Percentiles rank a stretch among this genome's conserved stretches.
Conservation (phyloP, 345 rosid genomes). For the Ceriops tagal region DNA sequence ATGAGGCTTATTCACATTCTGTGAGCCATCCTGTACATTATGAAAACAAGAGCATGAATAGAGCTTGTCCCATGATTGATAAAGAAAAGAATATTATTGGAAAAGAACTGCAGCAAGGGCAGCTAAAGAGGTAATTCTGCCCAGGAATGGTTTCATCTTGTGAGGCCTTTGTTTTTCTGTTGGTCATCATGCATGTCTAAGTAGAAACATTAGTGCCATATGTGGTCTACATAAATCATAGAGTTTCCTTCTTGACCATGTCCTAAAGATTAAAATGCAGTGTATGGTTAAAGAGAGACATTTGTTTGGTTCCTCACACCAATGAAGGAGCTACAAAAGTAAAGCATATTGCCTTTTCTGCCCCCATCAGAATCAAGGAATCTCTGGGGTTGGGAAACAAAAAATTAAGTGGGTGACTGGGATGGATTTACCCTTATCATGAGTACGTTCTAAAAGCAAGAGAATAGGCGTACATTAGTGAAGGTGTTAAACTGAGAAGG, state of each 20-base stretch:
- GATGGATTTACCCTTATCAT: too few relatives aligned
- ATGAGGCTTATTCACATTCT: conserved; percentile 62
- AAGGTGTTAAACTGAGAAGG: too few relatives aligned
- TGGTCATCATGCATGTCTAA: not conserved
- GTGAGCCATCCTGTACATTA: conserved; percentile 39
- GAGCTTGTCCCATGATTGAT: conserved; percentile 29
- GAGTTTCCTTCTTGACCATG: not conserved
- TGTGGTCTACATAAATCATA: not conserved
- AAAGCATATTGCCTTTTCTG: too few relatives aligned
- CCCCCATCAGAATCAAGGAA: too few relatives aligned
- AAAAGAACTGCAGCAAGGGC: conserved; percentile 53
- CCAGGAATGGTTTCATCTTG: not conserved
- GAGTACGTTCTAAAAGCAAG: too few relatives aligned
- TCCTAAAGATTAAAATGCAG: conserved; percentile 10
- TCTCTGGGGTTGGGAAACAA: too few relatives aligned
- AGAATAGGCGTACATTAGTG: too few relatives aligned
- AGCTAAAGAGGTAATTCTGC: conserved; percentile 49
- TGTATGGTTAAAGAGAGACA: not conserved
- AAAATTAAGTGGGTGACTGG: too few relatives aligned
- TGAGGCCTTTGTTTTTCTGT: not conserved
- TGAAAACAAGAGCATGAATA: conserved; percentile 30
- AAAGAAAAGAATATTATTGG: conserved; percentile 39
- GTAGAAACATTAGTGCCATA: not conserved
- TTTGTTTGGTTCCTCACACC: not conserved
- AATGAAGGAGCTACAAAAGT: not conserved